phyloP scores from a whole-genome alignment of 2,329 filamentous ascomycete species.

The Sclerotinia borealis region DNA sequence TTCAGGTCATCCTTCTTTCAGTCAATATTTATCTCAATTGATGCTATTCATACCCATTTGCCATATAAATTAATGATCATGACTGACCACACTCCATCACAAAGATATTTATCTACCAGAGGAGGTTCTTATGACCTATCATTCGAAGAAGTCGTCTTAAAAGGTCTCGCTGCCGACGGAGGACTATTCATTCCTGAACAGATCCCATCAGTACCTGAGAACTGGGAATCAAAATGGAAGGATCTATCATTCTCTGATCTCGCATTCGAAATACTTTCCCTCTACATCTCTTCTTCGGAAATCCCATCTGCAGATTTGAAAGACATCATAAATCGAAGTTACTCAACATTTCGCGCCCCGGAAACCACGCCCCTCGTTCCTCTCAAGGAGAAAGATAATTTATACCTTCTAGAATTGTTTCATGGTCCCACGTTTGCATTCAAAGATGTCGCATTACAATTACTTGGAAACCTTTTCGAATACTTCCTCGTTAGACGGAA shows the following conservation, averaged over 20 bases:
- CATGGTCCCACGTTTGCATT: slow-evolving; percentile 94
- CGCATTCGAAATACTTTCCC: slow-evolving; percentile 75
- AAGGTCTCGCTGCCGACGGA: slow-evolving; percentile 79
- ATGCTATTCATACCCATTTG: background rate
- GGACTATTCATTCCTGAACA: slow-evolving; percentile 85
- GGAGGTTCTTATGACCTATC: slow-evolving; percentile 64
- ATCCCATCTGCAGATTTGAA: slow-evolving; percentile 77
- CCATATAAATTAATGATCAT: background rate
- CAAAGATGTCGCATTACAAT: slow-evolving; percentile 91
- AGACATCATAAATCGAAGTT: slow-evolving; percentile 76
- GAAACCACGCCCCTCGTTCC: slow-evolving; percentile 75
- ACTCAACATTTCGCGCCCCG: slow-evolving; percentile 77
- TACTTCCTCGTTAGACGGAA: slow-evolving; percentile 77
- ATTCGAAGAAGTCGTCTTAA: slow-evolving; percentile 86
- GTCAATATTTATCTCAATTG: background rate
- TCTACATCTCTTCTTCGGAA: slow-evolving; percentile 80
- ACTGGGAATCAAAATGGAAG: slow-evolving; percentile 67
- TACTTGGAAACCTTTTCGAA: slow-evolving; percentile 93
- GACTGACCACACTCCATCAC: slow-evolving; percentile 42
- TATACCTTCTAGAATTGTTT: slow-evolving; percentile 89
- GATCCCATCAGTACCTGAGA: slow-evolving; percentile 57
- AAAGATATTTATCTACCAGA: slow-evolving; percentile 56
- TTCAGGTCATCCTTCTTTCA: background rate
- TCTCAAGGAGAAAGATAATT: slow-evolving; percentile 63
- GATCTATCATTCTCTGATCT: slow-evolving; percentile 74